These are phyloP conservation scores for Talaromyces funiculosus DNA, from an alignment of 2,329 filamentous ascomycete genomes.

Conservation along the genomic window DNA sequence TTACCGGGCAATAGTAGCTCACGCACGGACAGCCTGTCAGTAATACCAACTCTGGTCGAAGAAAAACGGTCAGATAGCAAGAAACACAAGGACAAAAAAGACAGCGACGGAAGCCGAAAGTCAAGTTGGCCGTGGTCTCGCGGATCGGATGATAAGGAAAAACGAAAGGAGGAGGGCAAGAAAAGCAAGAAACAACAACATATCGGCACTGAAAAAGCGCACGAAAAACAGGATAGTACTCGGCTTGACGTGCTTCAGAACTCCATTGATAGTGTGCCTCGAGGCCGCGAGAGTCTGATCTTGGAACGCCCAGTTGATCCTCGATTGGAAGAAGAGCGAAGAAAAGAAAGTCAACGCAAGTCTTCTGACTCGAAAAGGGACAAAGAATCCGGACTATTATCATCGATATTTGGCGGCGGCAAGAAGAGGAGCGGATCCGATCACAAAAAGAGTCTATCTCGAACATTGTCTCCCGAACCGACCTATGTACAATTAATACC, in stretches of 20 bases:
- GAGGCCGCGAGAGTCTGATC: constrained; percentile 71
- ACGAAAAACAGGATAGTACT: constrained; percentile 79
- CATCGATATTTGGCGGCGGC: constrained; percentile 81
- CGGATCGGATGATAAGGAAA: constrained; percentile 64
- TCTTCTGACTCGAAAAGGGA: constrained; percentile 71
- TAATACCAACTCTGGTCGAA: constrained; percentile 70
- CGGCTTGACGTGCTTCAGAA: constrained; percentile 81
- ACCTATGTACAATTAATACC: constrained; percentile 66
- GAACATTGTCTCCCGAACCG: constrained; percentile 77
- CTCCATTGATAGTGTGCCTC: constrained; percentile 65
- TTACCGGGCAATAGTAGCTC: constrained; percentile 63
- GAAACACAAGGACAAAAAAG: constrained; percentile 59
- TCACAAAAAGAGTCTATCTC: constrained; percentile 67
- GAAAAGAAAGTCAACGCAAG: constrained; percentile 72
- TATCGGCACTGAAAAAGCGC: constrained; percentile 41
- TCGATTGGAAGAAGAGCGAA: constrained; percentile 64
- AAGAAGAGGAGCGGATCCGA: constrained; percentile 76
- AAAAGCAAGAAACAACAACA: constrained; percentile 48
- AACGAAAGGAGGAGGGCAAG: constrained; percentile 56
- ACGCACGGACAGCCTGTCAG: constrained; percentile 70
- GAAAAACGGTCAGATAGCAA: constrained; percentile 72
- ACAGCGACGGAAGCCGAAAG: constrained; percentile 65
- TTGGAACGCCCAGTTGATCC: constrained; percentile 68
- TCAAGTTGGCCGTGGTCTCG: constrained; percentile 77
- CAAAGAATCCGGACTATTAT: constrained; percentile 81